A percentile compares a stretch with the other conserved stretches of the same genome.
These are phyloP conservation scores for Fagus crenata DNA, from an alignment of 306 rosid genomes.

Conservation along the genomic window DNA sequence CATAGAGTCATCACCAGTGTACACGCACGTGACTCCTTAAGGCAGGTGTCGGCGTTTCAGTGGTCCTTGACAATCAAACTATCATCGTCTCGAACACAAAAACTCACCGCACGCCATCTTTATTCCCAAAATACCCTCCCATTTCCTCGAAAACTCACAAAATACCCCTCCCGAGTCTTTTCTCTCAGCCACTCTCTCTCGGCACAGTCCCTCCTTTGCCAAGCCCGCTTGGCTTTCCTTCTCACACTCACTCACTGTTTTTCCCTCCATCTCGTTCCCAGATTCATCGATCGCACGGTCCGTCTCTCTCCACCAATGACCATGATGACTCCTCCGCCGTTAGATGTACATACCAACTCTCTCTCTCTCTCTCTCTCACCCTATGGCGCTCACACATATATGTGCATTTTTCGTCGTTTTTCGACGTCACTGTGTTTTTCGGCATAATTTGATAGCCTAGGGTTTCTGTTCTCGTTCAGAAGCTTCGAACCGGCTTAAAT, in stretches of 20 bases:
- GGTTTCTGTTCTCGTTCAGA: constrained; percentile 23
- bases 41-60: constrained; percentile 5
- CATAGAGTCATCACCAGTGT: too few relatives aligned
- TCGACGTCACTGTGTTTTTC: constrained; percentile 17
- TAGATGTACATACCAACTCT: constrained; percentile 41
- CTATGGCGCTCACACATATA: background rate
- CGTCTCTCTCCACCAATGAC: constrained; percentile 47
- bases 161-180: constrained; percentile 13
- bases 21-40: constrained; percentile 26
- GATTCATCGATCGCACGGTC: constrained; percentile 54
- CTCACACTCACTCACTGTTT: background rate
- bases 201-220: constrained; percentile 22
- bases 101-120: background rate
- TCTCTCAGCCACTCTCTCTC: constrained; percentile 26
- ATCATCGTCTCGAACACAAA: constrained; percentile 11
- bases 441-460: constrained; percentile 32
- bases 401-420: background rate
- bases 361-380: background rate
- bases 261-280: constrained; percentile 14
- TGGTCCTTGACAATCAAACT: constrained; percentile 9
- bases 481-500: constrained; percentile 23
- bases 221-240: constrained; percentile 18
- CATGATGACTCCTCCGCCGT: constrained; percentile 53
- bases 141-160: background rate
- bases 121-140: constrained; percentile 8